Conservation (phyloP, 208 protist genomes). For the Wallacemonas rigidus region DNA sequence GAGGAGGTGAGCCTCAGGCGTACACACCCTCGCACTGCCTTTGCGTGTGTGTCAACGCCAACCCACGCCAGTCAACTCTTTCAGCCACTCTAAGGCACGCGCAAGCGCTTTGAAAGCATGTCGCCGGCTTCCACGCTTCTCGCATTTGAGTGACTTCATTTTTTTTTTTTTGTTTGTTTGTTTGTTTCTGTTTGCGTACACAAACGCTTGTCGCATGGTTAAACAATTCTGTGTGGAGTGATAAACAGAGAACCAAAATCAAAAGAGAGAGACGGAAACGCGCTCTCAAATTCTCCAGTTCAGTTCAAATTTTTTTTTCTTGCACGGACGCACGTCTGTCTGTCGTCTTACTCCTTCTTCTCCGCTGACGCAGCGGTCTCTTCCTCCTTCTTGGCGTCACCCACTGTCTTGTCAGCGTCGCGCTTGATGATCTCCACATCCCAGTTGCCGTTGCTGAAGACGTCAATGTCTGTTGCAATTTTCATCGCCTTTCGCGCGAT, state of each 20-base stretch:
- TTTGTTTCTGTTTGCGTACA: slow-evolving; percentile 22
- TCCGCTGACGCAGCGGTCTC: neutral
- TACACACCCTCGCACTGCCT: no score
- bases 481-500: slow-evolving; percentile 95
- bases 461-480: slow-evolving; percentile 95
- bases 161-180: slow-evolving; percentile 11
- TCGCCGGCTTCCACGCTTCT: neutral
- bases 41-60: no score
- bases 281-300: neutral
- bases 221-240: neutral
- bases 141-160: neutral
- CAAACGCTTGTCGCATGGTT: neutral
- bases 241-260: slow-evolving; percentile 11
- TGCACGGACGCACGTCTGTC: neutral
- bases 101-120: neutral
- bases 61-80: no score
- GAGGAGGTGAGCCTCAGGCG: no score
- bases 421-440: slow-evolving; percentile 83
- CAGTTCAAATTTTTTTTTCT: neutral
- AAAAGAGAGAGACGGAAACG: slow-evolving; percentile 9
- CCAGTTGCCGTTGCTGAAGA: slow-evolving; percentile 96
- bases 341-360: neutral
- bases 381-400: slow-evolving; percentile 24
- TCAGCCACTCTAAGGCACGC: no score
- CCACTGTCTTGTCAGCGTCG: slow-evolving; percentile 17